Base-by-base conservation (phyloP, 495 filamentous ascomycete species). In the Achaetomiella virescens region DNA sequence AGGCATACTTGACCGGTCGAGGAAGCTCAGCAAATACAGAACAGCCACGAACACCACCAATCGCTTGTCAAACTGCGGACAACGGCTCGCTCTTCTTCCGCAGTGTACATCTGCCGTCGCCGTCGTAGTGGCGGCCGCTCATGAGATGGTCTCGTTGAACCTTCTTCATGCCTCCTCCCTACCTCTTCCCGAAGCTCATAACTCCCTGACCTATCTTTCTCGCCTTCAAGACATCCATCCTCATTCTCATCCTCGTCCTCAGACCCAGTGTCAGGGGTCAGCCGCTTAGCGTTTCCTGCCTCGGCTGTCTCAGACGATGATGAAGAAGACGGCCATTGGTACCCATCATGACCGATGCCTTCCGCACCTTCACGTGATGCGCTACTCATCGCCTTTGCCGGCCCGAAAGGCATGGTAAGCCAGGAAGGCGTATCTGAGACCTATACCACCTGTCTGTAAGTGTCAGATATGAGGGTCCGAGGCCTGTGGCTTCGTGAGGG, bases 1-100 rank as follows among this genome's bases (percentile, higher is more conserved):
- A 15, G 14, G 72, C 80, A 51, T 75, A 89, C 86, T 90, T 3
- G 84, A 89, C 60, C 88, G 78, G 66, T 91, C 88, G 52, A 91
- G 67, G 67, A 93, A 92, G 43, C 81, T 84, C 33, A 97, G 75
- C 74, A 92, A 78, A 65, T 95, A 96, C 21, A 95, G 74, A 31
- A 89, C 61, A 2, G 89, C 88, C 45, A 95, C 73, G 66, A 95
- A 95, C 5, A 88, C 66, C 17, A 95, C 89, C 56, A 96, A 73
- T 49, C 76, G 80, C 54, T 79, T 73, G 68, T 96, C 90, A 59
- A 95, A 82, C 61, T 87, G 62, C 74, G 79, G 42, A 90, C 74
- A 12, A 96, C 84, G 11, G 76, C 76, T 35, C 67, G 70, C 65
- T 95, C 91, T 64, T 95, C 89, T 33, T 89, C 83, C 0, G 73